Conservation (phyloP, 2,329 filamentous ascomycete genomes). For the Verticillium tricorpus region DNA sequence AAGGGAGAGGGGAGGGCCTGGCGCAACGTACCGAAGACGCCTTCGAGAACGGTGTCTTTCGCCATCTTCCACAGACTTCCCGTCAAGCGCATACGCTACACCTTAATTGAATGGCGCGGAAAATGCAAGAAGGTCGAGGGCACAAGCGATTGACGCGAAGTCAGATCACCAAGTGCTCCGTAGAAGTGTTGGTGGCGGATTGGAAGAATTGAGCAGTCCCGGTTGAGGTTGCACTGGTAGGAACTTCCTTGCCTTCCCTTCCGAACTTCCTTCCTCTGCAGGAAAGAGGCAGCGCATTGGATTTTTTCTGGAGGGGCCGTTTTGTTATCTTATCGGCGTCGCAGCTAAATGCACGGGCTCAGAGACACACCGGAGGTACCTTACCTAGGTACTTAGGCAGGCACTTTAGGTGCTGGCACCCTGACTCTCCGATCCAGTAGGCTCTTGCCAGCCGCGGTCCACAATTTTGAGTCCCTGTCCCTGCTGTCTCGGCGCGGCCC, state of each 20-base stretch:
- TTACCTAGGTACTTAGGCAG: too few relatives aligned
- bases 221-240: neutral
- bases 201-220: neutral
- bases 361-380: too few relatives aligned
- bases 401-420: too few relatives aligned
- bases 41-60: constrained; percentile 47
- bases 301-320: neutral
- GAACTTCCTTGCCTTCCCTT: neutral
- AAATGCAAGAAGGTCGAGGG: neutral
- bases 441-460: too few relatives aligned
- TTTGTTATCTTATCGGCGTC: neutral
- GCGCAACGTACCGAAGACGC: constrained; percentile 45
- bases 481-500: too few relatives aligned
- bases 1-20: neutral
- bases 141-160: neutral
- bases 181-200: neutral
- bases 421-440: too few relatives aligned
- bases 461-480: too few relatives aligned
- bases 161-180: neutral
- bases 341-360: neutral
- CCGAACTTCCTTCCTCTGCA: neutral
- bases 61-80: constrained; percentile 44
- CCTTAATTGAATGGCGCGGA: neutral
- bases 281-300: neutral
- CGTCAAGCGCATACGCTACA: constrained; percentile 24